Evolutionary conservation across 768 basidiomycete genomes (phyloP), one percentile per base, ranked within the genome.

Genomic region (Peribolospora baueri): DNA sequence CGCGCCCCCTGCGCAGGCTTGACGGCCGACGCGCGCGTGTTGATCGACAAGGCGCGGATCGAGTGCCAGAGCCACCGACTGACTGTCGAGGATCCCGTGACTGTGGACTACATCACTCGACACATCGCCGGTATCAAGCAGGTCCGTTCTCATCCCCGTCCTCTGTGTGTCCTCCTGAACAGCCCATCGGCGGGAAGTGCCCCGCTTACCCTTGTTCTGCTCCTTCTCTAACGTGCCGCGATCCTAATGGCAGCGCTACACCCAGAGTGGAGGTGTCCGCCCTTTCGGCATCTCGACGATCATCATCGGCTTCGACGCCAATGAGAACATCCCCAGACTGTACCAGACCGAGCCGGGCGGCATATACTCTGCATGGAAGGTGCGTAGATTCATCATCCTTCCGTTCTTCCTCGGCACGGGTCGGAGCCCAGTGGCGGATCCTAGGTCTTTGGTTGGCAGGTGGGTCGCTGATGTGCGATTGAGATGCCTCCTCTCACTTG

Each of bases 41-140:
- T 98, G 50, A 97, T 97, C 62, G 93, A 98, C 75, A 93, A 84
- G 68, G 93, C 93, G 10, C 80, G 93, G 58, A 79, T 86, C 67
- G 93, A 98, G 73, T 97, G 93, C 65, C 93, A 97, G 67, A 86
- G 81, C 55, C 90, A 98, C 71, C 80, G 93, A 14, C 71, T 97
- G 57, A 95, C 88, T 0, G 93, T 95, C 42, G 93, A 97, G 66
- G 93, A 97, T 66, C 93, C 93, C 9, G 93, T 93, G 52, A 87
- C 84, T 13, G 83, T 98, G 39, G 93, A 98, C 68, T 98, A 97
- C 65, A 95, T 98, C 64, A 93, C 93, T 39, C 79, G 91, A 66
- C 83, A 93, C 69, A 82, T 98, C 65, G 93, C 93, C 54, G 86
- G 88, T n/a, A 86, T 97, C 60, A 91, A 98, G 70, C 93, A 98